Evolutionary conservation across 331 rosid species (phyloP), one percentile per base, ranked within the genome.

Genomic region (Acacia pycnantha): DNA sequence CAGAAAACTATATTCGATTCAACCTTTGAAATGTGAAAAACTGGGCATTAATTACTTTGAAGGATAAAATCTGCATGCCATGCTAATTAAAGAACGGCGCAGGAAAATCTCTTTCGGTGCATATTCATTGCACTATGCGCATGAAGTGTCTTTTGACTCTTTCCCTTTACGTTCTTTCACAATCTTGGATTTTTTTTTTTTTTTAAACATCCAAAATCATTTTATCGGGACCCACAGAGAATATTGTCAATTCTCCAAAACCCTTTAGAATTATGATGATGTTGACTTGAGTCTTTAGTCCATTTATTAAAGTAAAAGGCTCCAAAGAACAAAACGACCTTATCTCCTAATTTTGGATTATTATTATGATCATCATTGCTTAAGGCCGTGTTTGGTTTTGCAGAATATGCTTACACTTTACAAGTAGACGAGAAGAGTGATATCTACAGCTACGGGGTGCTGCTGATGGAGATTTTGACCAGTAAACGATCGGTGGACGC

Each of bases 381-480:
- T 72, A 58, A 43, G 76, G 24, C 46, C 35, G 18, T 81, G 27
- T 53, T 68, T 51, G 53, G 2, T 74, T 37, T 44, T 76, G 86
- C 95, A 94, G 99, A 96, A 80, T 93, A 96, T 83, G 97, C 98
- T 0, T 92, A 96, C 8, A 96, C 98, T 2, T 89, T 96, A 0
- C 99, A 96, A 85, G 98, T 96, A 2, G 99, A 96, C 21, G 99
- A 96, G 72, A 96, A 92, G 93, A 96, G 98, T 82, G 99, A 96
- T 15, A 96, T 96, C 0, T 96, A 93, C 77, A 96, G 99, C 77
- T 96, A 79, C 0, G 99, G 99, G 4, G 99, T 96, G 13, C 94
- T 96, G 78, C 54, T 96, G 21, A 88, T 96, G 95, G 99, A 96
- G 87, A 81, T 96, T 18, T 43, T 96, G 65, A 90, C 88, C 33